phyloP scores from a whole-genome alignment of 2,329 filamentous ascomycete genomes.

The Coniochaeta sp. region DNA sequence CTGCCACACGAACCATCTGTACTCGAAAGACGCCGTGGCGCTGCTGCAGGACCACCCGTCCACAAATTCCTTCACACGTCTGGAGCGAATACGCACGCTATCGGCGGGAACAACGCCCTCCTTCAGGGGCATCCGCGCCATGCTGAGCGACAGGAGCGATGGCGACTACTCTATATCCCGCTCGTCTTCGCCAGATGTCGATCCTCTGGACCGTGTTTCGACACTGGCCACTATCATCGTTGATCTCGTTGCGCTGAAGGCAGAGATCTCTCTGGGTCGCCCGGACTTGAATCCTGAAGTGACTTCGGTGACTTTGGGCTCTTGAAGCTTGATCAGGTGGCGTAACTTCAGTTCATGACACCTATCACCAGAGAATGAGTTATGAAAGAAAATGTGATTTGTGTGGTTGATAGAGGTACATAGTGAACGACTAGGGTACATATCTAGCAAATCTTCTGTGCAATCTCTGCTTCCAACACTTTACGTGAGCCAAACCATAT shows the following conservation, averaged over 20 bases:
- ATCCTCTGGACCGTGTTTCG: neutral
- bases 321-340: neutral
- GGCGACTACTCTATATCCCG: neutral
- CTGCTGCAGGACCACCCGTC: neutral
- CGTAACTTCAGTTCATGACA: too few relatives aligned
- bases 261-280: neutral
- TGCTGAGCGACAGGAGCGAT: neutral
- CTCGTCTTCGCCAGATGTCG: neutral
- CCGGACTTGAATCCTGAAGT: neutral
- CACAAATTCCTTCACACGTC: neutral
- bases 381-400: too few relatives aligned
- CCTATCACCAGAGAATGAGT: too few relatives aligned
- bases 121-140: neutral
- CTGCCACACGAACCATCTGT: constrained; percentile 37
- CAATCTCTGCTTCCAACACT: too few relatives aligned
- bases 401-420: too few relatives aligned
- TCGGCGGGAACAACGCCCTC: neutral
- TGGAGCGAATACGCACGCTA: neutral
- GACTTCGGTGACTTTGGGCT: neutral
- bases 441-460: too few relatives aligned
- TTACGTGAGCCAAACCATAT: too few relatives aligned
- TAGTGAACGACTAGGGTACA: too few relatives aligned
- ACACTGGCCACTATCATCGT: neutral
- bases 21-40: neutral
- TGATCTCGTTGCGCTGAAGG: neutral